phyloP scores from a whole-genome alignment of 495 filamentous ascomycete genomes.

The Penicillium longicatenatum region DNA sequence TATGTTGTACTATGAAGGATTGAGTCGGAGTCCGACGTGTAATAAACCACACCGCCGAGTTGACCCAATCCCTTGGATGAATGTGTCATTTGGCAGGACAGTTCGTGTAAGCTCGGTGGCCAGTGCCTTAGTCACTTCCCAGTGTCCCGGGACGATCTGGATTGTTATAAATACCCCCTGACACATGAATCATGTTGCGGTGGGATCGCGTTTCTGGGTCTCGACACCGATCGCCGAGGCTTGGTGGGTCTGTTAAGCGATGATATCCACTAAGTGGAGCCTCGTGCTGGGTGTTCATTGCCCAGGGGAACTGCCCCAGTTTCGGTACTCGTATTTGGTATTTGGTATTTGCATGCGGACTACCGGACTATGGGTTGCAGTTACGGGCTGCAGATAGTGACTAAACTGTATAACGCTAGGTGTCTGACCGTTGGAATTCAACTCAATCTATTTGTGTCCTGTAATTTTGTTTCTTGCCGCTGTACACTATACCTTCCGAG shows the following conservation, averaged over 20 bases:
- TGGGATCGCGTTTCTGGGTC: neutral
- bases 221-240: constrained; percentile 14
- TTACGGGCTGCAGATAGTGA: neutral
- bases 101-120: constrained; percentile 10
- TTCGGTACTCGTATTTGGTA: neutral
- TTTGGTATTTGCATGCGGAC: neutral
- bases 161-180: neutral
- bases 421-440: neutral
- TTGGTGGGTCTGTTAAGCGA: neutral
- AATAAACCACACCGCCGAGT: neutral
- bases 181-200: neutral
- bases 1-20: neutral
- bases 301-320: neutral
- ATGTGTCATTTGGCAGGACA: constrained; percentile 2
- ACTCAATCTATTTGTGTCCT: too few species aligned
- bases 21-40: neutral
- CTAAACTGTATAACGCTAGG: neutral
- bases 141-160: constrained; percentile 2
- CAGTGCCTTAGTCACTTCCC: constrained; percentile 9
- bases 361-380: neutral
- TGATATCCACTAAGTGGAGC: constrained; percentile 6
- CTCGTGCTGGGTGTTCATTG: constrained; percentile 18
- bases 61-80: neutral
- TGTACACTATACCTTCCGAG: too few species aligned
- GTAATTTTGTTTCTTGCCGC: too few species aligned